Evolutionary conservation across 306 rosid species (phyloP).

Genomic region (Alnus glutinosa): DNA sequence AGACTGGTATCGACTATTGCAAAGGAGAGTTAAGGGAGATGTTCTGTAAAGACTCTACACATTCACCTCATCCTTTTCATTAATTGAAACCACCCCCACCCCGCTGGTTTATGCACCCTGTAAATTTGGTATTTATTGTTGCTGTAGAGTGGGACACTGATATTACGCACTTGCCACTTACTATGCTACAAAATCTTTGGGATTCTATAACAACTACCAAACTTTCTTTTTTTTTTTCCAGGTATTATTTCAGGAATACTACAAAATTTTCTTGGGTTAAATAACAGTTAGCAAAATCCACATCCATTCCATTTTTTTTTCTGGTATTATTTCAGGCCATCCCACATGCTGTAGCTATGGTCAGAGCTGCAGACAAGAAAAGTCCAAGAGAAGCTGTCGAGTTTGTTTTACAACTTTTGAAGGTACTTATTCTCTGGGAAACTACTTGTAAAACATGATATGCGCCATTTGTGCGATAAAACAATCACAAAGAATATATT

Average conservation of each 20-base stretch:
- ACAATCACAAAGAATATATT: not conserved
- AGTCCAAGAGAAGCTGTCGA: slow-evolving; percentile 98
- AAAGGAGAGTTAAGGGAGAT: not conserved
- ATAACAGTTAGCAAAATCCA: slow-evolving; percentile 8
- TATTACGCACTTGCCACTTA: slow-evolving; percentile 22
- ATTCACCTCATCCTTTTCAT: not conserved
- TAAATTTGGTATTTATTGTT: not conserved
- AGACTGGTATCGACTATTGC: not conserved
- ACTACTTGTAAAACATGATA: slow-evolving; percentile 7
- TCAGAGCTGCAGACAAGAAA: slow-evolving; percentile 80
- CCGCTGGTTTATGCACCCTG: too few relatives aligned
- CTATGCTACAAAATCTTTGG: not conserved
- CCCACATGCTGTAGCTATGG: slow-evolving; percentile 93
- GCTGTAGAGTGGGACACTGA: slow-evolving; percentile 9
- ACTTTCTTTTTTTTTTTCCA: not conserved
- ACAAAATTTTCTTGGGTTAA: slow-evolving; percentile 10
- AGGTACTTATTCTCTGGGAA: slow-evolving; percentile 47
- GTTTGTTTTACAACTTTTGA: slow-evolving; percentile 85
- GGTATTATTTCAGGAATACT: not conserved
- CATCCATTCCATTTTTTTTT: not conserved
- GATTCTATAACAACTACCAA: slow-evolving; percentile 18
- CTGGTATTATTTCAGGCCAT: slow-evolving; percentile 63
- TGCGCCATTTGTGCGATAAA: not conserved
- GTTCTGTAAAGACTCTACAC: not conserved
- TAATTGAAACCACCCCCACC: not conserved